Percentiles rank a stretch among this genome's conserved stretches.
Conservation (phyloP, 2,329 filamentous ascomycete species). For the Ascochyta clinopodiicola region DNA sequence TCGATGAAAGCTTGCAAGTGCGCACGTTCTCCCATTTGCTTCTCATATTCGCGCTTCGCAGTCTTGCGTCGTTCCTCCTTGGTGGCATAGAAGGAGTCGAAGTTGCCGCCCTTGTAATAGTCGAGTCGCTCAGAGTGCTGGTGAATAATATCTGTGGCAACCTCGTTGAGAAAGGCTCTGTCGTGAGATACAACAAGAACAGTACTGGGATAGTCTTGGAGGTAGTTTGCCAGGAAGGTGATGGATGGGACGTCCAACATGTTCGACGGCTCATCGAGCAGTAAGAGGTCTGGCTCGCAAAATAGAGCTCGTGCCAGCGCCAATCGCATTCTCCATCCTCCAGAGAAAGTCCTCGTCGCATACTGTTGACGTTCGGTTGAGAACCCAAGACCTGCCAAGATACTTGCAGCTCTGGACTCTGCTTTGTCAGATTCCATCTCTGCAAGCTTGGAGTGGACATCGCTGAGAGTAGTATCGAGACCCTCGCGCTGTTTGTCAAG, state of each 20-base stretch:
- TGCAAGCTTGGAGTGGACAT: slow-evolving; percentile 87
- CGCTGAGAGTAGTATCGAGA: slow-evolving; percentile 86
- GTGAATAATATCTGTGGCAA: slow-evolving; percentile 98
- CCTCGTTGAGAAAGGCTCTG: slow-evolving; percentile 97
- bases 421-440: slow-evolving; percentile 99
- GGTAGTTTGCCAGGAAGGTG: slow-evolving; percentile 94
- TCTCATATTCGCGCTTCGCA: slow-evolving; percentile 96
- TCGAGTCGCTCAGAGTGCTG: slow-evolving; percentile 96
- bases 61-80: slow-evolving; percentile 97
- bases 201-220: slow-evolving; percentile 92
- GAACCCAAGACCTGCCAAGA: slow-evolving; percentile 95
- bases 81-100: slow-evolving; percentile 78
- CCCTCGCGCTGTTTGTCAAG: slow-evolving; percentile 89
- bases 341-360: slow-evolving; percentile 96
- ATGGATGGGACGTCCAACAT: slow-evolving; percentile 99
- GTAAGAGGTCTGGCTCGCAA: slow-evolving; percentile 92
- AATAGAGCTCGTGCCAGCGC: slow-evolving; percentile 94
- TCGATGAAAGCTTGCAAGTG: slow-evolving; percentile 98
- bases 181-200: slow-evolving; percentile 98
- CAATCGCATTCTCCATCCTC: slow-evolving; percentile 99
- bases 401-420: slow-evolving; percentile 92
- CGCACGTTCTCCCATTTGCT: slow-evolving; percentile 91
- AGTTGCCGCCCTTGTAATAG: slow-evolving; percentile 98
- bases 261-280: slow-evolving; percentile 99
- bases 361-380: slow-evolving; percentile 89